Percentiles rank a stretch among this genome's conserved stretches.
Conservation (phyloP, 2,329 filamentous ascomycete species). For the Knoxdaviesia proteae region DNA sequence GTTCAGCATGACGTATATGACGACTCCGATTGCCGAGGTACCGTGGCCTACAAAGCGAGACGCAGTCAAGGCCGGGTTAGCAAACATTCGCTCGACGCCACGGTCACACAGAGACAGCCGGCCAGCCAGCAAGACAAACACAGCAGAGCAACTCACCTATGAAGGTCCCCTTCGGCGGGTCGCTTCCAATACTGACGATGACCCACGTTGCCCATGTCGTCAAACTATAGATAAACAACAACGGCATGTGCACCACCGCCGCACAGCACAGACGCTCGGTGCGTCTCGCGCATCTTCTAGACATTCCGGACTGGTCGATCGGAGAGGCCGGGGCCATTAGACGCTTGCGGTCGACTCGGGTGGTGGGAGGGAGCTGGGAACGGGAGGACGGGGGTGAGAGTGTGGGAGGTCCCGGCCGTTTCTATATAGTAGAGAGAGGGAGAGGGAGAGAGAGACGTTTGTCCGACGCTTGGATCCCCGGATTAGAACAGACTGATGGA, state of each 20-base stretch:
- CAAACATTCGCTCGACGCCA: neutral
- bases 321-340: too few species aligned
- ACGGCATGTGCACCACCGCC: slow-evolving; percentile 63
- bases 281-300: slow-evolving; percentile 43
- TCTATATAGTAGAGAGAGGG: too few species aligned
- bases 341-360: too few species aligned
- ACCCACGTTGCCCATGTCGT: slow-evolving; percentile 94
- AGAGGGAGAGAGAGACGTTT: too few species aligned
- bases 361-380: too few species aligned
- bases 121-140: neutral
- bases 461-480: too few species aligned
- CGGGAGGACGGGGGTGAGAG: too few species aligned
- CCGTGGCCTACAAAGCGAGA: slow-evolving; percentile 21
- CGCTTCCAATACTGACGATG: slow-evolving; percentile 49
- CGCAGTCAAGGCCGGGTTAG: neutral
- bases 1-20: slow-evolving; percentile 62
- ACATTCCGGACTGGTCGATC: slow-evolving; percentile 20
- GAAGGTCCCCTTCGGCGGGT: slow-evolving; percentile 29
- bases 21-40: slow-evolving; percentile 41
- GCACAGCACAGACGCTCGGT: slow-evolving; percentile 70
- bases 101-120: neutral
- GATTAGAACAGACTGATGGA: too few species aligned
- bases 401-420: too few species aligned
- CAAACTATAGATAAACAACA: slow-evolving; percentile 70
- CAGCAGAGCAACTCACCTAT: slow-evolving; percentile 26